These are phyloP conservation scores for Echinochloa phyllopogon DNA, from an alignment of 176 grass and related monocot species.

Conservation along the genomic window DNA sequence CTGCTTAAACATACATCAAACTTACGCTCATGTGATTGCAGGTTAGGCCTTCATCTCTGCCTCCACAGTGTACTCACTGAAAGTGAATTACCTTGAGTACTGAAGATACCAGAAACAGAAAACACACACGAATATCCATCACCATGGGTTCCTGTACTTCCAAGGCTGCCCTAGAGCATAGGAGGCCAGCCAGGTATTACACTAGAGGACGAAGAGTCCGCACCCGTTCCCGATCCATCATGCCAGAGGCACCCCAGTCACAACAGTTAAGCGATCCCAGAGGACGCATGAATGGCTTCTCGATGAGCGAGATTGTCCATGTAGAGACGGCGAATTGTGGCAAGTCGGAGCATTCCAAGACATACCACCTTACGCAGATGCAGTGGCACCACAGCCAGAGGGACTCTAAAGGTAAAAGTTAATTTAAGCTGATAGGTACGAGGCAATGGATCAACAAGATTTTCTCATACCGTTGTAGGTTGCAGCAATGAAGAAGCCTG, in stretches of 20 bases:
- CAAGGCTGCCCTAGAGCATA: conserved; percentile 46
- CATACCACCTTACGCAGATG: conserved; percentile 80
- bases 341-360: conserved; percentile 71
- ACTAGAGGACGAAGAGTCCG: conserved; percentile 45
- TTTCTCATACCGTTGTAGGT: conserved; percentile 47
- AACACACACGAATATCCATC: conserved; percentile 19
- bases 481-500: conserved; percentile 91
- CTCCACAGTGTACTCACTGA: background rate
- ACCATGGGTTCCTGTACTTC: conserved; percentile 71
- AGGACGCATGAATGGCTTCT: conserved; percentile 59
- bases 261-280: conserved; percentile 37
- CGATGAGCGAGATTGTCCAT: conserved; percentile 74
- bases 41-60: conserved; percentile 26
- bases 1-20: conserved; percentile 12
- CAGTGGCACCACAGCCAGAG: conserved; percentile 86
- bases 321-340: conserved; percentile 58
- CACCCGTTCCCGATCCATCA: conserved; percentile 13
- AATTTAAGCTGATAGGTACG: conserved; percentile 10
- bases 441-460: conserved; percentile 14
- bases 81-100: conserved; percentile 8
- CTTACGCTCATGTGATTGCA: conserved; percentile 30
- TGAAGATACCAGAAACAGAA: background rate
- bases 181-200: conserved; percentile 43
- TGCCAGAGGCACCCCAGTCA: conserved; percentile 57
- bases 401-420: conserved; percentile 59